These are phyloP conservation scores for Pleurotus djamor DNA, from an alignment of 768 basidiomycete genomes.

Conservation along the genomic window DNA sequence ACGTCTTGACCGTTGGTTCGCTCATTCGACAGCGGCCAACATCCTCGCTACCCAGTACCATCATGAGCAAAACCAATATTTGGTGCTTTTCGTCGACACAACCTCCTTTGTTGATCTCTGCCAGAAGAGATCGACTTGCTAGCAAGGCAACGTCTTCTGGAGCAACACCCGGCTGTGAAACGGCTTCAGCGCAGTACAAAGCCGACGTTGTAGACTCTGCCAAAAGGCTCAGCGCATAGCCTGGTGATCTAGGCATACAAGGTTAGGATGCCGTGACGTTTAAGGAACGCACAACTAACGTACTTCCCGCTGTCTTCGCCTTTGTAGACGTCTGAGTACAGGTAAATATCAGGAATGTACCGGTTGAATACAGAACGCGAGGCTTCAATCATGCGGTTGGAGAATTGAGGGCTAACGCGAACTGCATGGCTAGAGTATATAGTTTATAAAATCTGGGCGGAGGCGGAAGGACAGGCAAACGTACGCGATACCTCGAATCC, in stretches of 20 bases:
- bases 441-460: background rate
- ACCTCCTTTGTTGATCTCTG: constrained; percentile 79
- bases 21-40: constrained; percentile 89
- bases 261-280: background rate
- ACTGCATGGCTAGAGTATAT: constrained; percentile 75
- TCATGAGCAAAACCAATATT: constrained; percentile 78
- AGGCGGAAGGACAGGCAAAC: constrained; percentile 25
- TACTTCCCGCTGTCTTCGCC: constrained; percentile 97
- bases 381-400: constrained; percentile 96
- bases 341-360: constrained; percentile 96
- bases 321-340: constrained; percentile 98
- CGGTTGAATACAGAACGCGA: constrained; percentile 91
- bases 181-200: constrained; percentile 84
- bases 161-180: constrained; percentile 77
- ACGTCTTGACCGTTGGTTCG: constrained; percentile 81
- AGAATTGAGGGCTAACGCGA: constrained; percentile 95
- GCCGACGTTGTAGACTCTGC: constrained; percentile 92
- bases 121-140: constrained; percentile 75
- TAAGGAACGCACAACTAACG: constrained; percentile 25
- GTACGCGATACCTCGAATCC: constrained; percentile 94
- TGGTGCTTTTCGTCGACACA: constrained; percentile 93
- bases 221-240: constrained; percentile 88
- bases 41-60: constrained; percentile 98
- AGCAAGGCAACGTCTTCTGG: constrained; percentile 92
- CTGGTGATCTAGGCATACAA: constrained; percentile 71